phyloP scores from a whole-genome alignment of 805 yeast genomes.

The Millerozyma miso region DNA sequence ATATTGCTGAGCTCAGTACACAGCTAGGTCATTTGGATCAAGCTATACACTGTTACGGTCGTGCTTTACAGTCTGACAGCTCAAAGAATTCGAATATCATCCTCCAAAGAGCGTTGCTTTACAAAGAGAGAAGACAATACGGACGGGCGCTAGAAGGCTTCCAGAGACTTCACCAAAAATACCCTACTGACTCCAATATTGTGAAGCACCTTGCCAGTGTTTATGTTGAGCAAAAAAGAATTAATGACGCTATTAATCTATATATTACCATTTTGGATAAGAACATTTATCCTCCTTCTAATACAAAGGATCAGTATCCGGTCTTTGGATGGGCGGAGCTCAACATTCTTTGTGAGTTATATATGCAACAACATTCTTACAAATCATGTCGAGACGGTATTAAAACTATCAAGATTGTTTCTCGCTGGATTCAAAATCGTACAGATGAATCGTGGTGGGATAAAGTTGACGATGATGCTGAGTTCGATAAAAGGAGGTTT shows the following conservation, averaged over 20 bases:
- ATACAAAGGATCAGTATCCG: conserved; percentile 27
- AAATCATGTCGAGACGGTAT: conserved; percentile 44
- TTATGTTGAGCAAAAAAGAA: conserved; percentile 54
- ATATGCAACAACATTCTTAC: conserved; percentile 65
- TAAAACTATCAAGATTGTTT: conserved; percentile 58
- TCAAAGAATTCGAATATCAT: conserved; percentile 43
- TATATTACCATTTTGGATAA: conserved; percentile 61
- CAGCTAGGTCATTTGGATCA: conserved; percentile 68
- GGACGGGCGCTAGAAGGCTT: conserved; percentile 75
- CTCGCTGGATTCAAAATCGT: conserved; percentile 81
- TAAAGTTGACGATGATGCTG: conserved; percentile 63
- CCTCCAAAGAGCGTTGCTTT: conserved; percentile 61
- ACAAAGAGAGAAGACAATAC: conserved; percentile 59
- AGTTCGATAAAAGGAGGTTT: conserved; percentile 71
- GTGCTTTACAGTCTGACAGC: conserved; percentile 18
- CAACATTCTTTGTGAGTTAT: conserved; percentile 78
- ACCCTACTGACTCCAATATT: conserved; percentile 58
- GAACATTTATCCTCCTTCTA: conserved; percentile 40
- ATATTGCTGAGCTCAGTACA: conserved; percentile 64
- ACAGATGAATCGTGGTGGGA: conserved; percentile 65
- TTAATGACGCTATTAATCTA: conserved; percentile 69
- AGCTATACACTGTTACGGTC: conserved; percentile 71
- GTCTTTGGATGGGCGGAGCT: conserved; percentile 84
- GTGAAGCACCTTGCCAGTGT: conserved; percentile 54
- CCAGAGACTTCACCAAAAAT: conserved; percentile 47